Percentiles rank a stretch among this genome's conserved stretches.
Conservation (phyloP, 2,329 filamentous ascomycete species). For the Fusarium sp. region DNA sequence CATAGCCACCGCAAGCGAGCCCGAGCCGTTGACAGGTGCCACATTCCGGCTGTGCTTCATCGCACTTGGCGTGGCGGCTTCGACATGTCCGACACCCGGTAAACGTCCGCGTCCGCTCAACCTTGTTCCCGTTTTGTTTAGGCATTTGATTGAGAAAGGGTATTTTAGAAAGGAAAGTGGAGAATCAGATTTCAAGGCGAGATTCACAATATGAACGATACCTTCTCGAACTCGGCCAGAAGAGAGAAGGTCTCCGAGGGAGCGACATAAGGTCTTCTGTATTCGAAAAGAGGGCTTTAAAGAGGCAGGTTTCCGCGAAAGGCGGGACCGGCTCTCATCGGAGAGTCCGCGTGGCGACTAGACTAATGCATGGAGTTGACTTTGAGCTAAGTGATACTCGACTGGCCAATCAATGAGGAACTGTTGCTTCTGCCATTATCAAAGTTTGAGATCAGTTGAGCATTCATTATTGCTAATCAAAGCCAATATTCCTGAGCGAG, state of each 20-base stretch:
- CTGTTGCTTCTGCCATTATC: not conserved
- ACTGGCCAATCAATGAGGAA: not conserved
- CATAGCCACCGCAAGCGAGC: conserved; percentile 54
- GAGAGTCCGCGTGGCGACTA: not conserved
- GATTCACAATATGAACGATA: not conserved
- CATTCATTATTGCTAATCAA: no score
- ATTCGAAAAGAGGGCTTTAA: not conserved
- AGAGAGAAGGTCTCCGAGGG: conserved; percentile 16
- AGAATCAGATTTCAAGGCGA: not conserved
- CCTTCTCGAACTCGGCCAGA: conserved; percentile 6
- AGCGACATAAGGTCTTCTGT: conserved; percentile 22
- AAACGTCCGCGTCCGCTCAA: conserved; percentile 46
- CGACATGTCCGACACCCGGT: conserved; percentile 51
- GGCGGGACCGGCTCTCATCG: conserved; percentile 1
- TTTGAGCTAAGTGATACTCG: not conserved
- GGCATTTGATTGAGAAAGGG: conserved; percentile 27
- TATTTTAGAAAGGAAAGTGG: conserved; percentile 41
- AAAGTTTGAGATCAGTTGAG: no score
- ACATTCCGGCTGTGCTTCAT: conserved; percentile 55
- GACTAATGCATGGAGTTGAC: not conserved
- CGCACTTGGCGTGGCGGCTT: conserved; percentile 58
- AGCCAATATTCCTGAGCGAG: no score
- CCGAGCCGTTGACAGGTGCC: conserved; percentile 51
- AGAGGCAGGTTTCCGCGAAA: conserved; percentile 39
- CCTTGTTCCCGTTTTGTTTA: conserved; percentile 23